phyloP scores from a whole-genome alignment of 441 rosid genomes.

The Pelargonium cotyledonis region DNA sequence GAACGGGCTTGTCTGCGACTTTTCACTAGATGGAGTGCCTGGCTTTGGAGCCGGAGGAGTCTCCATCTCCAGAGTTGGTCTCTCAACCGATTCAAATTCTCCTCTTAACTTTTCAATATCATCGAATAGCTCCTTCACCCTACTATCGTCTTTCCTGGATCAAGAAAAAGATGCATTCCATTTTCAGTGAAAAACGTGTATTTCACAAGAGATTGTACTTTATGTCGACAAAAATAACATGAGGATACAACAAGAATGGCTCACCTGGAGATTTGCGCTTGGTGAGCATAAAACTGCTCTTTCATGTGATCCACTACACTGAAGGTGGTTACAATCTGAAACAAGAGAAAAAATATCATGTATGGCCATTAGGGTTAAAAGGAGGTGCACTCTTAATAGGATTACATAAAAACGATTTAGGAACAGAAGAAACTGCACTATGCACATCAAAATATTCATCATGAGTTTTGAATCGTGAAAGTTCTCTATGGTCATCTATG shows the following conservation, averaged over 20 bases:
- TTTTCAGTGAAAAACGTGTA: neutral
- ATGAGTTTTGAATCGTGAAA: too few species aligned
- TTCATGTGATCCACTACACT: constrained; percentile 89
- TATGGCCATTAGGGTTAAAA: neutral
- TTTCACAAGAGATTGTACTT: neutral
- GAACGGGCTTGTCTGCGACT: constrained; percentile 22
- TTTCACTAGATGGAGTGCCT: constrained; percentile 28
- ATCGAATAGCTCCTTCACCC: constrained; percentile 63
- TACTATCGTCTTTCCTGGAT: constrained; percentile 60
- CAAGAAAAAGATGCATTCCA: neutral
- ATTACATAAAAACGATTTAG: too few species aligned
- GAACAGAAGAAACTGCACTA: too few species aligned
- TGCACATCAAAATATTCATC: too few species aligned
- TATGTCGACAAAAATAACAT: neutral
- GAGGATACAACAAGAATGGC: constrained; percentile 14
- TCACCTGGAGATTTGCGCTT: constrained; percentile 49
- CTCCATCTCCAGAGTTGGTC: constrained; percentile 80
- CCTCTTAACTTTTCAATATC: constrained; percentile 66
- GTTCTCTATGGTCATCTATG: too few species aligned
- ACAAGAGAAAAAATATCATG: constrained; percentile 17
- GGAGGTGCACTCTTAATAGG: too few species aligned
- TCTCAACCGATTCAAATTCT: constrained; percentile 75
- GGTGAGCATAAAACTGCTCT: constrained; percentile 65
- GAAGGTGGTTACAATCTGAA: constrained; percentile 83
- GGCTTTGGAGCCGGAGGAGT: constrained; percentile 38